Evolutionary conservation across 495 filamentous ascomycete genomes (phyloP).

Genomic region (Aspergillus kassunensis): DNA sequence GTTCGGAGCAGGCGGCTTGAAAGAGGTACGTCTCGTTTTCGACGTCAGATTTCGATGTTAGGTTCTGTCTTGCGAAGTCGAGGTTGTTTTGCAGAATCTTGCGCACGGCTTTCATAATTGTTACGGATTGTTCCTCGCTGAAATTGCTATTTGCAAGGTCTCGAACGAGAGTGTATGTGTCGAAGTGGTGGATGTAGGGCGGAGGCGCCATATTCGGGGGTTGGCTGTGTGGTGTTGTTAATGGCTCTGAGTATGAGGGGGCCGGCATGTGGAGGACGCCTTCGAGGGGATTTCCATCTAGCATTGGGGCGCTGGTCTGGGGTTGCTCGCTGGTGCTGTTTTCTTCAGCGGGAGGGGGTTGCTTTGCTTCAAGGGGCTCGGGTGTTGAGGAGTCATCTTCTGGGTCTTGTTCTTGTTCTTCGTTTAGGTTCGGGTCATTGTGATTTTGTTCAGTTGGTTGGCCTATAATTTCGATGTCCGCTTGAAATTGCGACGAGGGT

Average conservation of each 20-base stretch:
- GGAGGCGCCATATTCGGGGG: slow-evolving; percentile 66
- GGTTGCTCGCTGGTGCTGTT: slow-evolving; percentile 21
- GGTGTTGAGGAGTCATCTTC: slow-evolving; percentile 17
- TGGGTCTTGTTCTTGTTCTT: slow-evolving; percentile 18
- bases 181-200: slow-evolving; percentile 92
- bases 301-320: slow-evolving; percentile 29
- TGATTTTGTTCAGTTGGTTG: slow-evolving; percentile 16
- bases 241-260: slow-evolving; percentile 30
- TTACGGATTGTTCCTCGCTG: slow-evolving; percentile 63
- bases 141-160: slow-evolving; percentile 69
- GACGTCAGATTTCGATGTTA: slow-evolving; percentile 75
- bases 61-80: slow-evolving; percentile 65
- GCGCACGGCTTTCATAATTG: slow-evolving; percentile 84
- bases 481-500: neutral
- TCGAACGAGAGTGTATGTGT: slow-evolving; percentile 82
- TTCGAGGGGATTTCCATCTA: slow-evolving; percentile 52
- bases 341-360: slow-evolving; percentile 12
- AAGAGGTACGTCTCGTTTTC: slow-evolving; percentile 94
- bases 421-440: too few relatives aligned
- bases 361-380: slow-evolving; percentile 16
- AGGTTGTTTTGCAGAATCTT: slow-evolving; percentile 72
- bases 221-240: slow-evolving; percentile 35
- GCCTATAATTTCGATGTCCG: slow-evolving; percentile 9
- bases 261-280: slow-evolving; percentile 60
- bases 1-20: slow-evolving; percentile 87